These are phyloP conservation scores for Erysimum cheiranthoides DNA, from an alignment of 345 rosid species.

Conservation along the genomic window DNA sequence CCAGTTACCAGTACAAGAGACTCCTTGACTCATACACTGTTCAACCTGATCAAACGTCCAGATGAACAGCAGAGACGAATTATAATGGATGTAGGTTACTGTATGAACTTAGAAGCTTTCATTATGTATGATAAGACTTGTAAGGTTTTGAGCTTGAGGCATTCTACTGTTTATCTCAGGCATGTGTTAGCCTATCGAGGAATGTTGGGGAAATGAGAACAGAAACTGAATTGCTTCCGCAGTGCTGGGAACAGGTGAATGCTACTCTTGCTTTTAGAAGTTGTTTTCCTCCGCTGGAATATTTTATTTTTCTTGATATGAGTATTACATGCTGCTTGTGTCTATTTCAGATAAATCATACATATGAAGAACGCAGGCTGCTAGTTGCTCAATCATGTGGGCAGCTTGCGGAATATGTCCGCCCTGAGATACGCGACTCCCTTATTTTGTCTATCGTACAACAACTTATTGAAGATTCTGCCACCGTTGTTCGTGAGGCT, in stretches of 20 bases:
- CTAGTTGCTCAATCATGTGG: constrained; percentile 99
- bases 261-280: constrained; percentile 34
- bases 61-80: constrained; percentile 96
- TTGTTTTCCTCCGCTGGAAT: constrained; percentile 26
- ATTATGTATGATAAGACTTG: constrained; percentile 20
- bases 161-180: constrained; percentile 60
- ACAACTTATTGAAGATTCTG: constrained; percentile 93
- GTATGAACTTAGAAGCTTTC: constrained; percentile 34
- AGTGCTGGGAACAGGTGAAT: constrained; percentile 99
- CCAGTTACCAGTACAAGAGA: constrained; percentile 80
- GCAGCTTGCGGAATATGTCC: constrained; percentile 91
- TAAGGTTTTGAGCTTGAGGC: constrained; percentile 30
- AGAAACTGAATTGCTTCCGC: constrained; percentile 95
- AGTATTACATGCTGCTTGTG: constrained; percentile 37
- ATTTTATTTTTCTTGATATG: constrained; percentile 3
- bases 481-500: constrained; percentile 94
- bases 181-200: constrained; percentile 89
- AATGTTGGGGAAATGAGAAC: constrained; percentile 99
- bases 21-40: constrained; percentile 91
- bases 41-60: constrained; percentile 95
- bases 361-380: constrained; percentile 96
- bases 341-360: constrained; percentile 81
- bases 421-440: constrained; percentile 96
- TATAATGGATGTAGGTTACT: constrained; percentile 88
- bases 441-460: constrained; percentile 92